Percentiles rank a stretch among this genome's conserved stretches.
phyloP scores from a whole-genome alignment of 2,329 filamentous ascomycete genomes.

The Botrytis sinoallii region DNA sequence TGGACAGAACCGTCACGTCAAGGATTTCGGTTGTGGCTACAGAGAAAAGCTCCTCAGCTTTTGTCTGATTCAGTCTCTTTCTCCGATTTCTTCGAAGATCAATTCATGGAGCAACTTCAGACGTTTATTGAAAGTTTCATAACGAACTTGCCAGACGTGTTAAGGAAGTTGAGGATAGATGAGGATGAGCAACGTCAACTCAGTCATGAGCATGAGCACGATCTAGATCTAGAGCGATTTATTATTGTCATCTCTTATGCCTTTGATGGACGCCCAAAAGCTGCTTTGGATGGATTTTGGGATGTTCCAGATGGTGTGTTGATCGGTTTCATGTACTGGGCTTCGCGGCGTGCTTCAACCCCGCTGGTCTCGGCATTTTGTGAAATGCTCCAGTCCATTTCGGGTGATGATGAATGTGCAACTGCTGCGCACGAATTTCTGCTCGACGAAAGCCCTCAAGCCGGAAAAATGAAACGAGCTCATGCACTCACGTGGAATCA shows the following conservation, averaged over 20 bases:
- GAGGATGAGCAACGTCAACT: constrained; percentile 83
- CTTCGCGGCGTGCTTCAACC: constrained; percentile 90
- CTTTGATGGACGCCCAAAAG: constrained; percentile 81
- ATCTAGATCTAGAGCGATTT: constrained; percentile 81
- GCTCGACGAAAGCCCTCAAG: constrained; percentile 75
- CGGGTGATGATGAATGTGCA: constrained; percentile 77
- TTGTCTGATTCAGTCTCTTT: constrained; percentile 66
- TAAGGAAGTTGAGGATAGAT: constrained; percentile 79
- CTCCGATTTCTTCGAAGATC: constrained; percentile 66
- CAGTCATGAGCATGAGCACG: constrained; percentile 62
- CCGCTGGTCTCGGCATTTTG: constrained; percentile 96
- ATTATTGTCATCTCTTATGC: constrained; percentile 88
- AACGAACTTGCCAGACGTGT: constrained; percentile 88
- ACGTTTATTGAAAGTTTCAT: constrained; percentile 89
- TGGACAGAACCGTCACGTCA: constrained; percentile 87
- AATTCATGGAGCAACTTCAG: constrained; percentile 79
- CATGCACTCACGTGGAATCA: constrained; percentile 89
- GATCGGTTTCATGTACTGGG: constrained; percentile 94
- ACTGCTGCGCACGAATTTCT: constrained; percentile 84
- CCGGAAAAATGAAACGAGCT: constrained; percentile 75
- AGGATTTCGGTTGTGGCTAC: constrained; percentile 76
- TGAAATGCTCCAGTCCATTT: constrained; percentile 88
- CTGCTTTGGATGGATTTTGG: constrained; percentile 82
- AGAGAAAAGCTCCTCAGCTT: constrained; percentile 73
- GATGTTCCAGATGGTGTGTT: constrained; percentile 87